Evolutionary conservation across 1,139 yeast species (phyloP).

Genomic region (Pichia sp.): DNA sequence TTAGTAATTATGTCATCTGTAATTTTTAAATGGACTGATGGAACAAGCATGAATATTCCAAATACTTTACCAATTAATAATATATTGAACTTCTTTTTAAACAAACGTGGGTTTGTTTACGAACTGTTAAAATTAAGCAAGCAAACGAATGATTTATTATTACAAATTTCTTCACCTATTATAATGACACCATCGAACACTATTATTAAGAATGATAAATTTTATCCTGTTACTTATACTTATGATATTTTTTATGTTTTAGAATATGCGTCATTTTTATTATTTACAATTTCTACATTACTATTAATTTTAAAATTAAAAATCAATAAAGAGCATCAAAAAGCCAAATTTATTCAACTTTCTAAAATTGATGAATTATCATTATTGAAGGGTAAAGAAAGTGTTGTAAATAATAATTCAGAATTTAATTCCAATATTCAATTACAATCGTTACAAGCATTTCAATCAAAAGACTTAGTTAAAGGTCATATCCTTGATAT

Average conservation of each 20-base stretch:
- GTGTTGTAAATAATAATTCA: no score
- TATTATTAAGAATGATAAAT: not conserved
- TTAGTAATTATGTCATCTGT: not conserved
- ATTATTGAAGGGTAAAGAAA: no score
- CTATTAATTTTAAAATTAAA: constrained; percentile 32
- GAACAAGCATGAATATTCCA: not conserved
- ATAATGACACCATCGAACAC: not conserved
- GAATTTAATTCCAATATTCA: no score
- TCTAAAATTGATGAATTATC: not conserved
- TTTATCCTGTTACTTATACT: constrained; percentile 20
- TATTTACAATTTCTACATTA: constrained; percentile 36
- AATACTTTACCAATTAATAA: not conserved
- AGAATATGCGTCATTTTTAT: constrained; percentile 39
- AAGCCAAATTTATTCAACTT: not conserved
- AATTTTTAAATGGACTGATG: constrained; percentile 5
- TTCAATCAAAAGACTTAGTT: constrained; percentile 46
- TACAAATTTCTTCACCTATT: constrained; percentile 6
- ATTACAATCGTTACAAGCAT: constrained; percentile 12
- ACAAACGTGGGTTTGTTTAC: constrained; percentile 27
- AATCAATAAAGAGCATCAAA: constrained; percentile 5
- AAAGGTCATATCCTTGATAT: constrained; percentile 60
- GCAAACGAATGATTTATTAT: not conserved
- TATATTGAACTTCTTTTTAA: constrained; percentile 24
- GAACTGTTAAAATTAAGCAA: constrained; percentile 16
- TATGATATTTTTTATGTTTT: constrained; percentile 37